phyloP scores from a whole-genome alignment of 2,329 filamentous ascomycete species.

The Endothia cerciana region DNA sequence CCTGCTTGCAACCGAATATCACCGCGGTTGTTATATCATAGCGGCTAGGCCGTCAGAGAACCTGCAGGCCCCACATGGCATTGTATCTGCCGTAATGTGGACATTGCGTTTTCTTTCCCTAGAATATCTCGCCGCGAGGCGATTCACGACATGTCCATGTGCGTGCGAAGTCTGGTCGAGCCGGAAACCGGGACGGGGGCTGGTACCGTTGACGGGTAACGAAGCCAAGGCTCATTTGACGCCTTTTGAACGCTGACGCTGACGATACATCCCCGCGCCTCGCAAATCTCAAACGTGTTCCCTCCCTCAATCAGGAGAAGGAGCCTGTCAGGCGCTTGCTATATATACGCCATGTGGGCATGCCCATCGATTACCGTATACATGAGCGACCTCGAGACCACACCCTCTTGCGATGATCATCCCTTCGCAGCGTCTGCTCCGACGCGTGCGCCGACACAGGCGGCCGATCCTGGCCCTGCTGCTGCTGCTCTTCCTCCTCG shows the following conservation, averaged over 20 bases:
- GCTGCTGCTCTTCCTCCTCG: slow-evolving; percentile 40
- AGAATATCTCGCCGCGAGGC: too few species aligned
- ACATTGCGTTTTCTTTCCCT: too few species aligned
- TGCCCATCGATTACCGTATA: not conserved
- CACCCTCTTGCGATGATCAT: slow-evolving; percentile 38
- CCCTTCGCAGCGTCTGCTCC: slow-evolving; percentile 39
- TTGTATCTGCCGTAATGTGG: too few species aligned
- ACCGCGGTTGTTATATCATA: too few species aligned
- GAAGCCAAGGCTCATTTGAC: not conserved
- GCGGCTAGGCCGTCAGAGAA: too few species aligned
- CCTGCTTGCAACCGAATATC: too few species aligned
- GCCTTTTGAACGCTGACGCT: not conserved
- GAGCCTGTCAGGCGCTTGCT: not conserved
- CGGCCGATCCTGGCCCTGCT: slow-evolving; percentile 40
- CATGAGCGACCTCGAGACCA: slow-evolving; percentile 3
- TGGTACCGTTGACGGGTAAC: not conserved
- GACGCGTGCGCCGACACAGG: slow-evolving; percentile 38
- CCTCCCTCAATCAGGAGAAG: not conserved
- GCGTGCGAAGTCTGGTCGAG: not conserved
- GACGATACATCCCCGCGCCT: not conserved
- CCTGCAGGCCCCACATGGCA: too few species aligned
- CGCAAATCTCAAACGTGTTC: not conserved
- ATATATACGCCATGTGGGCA: not conserved
- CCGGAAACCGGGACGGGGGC: not conserved
- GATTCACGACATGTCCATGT: not conserved